These are phyloP conservation scores for Thalassiosira livingstoniorum DNA, from an alignment of 352 stramenopile genomes.

Conservation along the genomic window DNA sequence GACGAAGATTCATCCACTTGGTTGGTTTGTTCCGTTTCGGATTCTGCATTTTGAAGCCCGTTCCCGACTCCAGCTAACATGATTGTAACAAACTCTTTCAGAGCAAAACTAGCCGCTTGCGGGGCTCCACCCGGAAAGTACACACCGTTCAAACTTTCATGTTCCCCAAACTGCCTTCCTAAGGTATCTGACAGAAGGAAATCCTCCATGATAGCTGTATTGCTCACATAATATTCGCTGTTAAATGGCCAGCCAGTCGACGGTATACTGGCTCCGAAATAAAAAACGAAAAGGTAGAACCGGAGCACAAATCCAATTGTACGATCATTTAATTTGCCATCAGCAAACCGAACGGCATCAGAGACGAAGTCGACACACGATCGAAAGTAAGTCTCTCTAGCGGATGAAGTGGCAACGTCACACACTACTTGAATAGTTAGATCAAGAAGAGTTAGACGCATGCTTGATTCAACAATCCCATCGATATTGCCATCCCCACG, in stretches of 20 bases:
- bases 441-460: slow-evolving; percentile 79
- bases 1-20: neutral
- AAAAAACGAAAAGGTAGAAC: slow-evolving; percentile 86
- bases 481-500: slow-evolving; percentile 40
- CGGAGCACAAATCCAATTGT: slow-evolving; percentile 82
- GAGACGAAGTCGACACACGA: slow-evolving; percentile 84
- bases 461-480: slow-evolving; percentile 42
- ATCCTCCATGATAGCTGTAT: slow-evolving; percentile 52
- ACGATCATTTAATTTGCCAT: slow-evolving; percentile 69
- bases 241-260: slow-evolving; percentile 55
- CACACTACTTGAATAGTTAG: slow-evolving; percentile 84
- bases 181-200: slow-evolving; percentile 68
- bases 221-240: slow-evolving; percentile 45
- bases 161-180: slow-evolving; percentile 21
- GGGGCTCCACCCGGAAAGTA: slow-evolving; percentile 74
- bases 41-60: slow-evolving; percentile 10
- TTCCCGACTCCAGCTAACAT: slow-evolving; percentile 51
- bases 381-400: slow-evolving; percentile 78
- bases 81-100: slow-evolving; percentile 81
- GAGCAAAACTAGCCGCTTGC: slow-evolving; percentile 72
- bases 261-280: slow-evolving; percentile 79
- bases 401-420: slow-evolving; percentile 80
- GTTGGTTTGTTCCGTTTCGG: neutral
- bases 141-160: slow-evolving; percentile 20
- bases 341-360: slow-evolving; percentile 64